These are phyloP conservation scores for Fraxinus angustifolia DNA, from an alignment of 305 asterid species.

Conservation along the genomic window DNA sequence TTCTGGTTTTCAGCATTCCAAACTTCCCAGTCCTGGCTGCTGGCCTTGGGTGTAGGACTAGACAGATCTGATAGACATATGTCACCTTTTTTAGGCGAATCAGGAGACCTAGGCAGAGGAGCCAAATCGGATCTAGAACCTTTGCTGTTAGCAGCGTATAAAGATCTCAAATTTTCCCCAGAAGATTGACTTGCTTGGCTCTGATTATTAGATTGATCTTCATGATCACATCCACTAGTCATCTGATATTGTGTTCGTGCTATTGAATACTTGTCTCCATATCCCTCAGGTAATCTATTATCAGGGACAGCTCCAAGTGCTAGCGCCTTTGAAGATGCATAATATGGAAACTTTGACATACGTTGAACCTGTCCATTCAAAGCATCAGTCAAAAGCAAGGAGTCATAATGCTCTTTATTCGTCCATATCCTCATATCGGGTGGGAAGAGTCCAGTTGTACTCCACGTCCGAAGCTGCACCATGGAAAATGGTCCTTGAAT, in stretches of 20 bases:
- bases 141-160: constrained; percentile 32
- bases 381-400: background rate
- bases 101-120: constrained; percentile 30
- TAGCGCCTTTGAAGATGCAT: constrained; percentile 32
- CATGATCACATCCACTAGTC: constrained; percentile 29
- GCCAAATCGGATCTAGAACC: constrained; percentile 34
- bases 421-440: background rate
- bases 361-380: constrained; percentile 45
- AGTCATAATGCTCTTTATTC: background rate
- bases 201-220: constrained; percentile 30
- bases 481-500: background rate
- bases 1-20: constrained; percentile 41
- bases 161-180: constrained; percentile 40
- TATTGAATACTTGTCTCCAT: constrained; percentile 29
- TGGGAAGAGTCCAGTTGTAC: background rate
- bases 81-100: constrained; percentile 32
- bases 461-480: background rate
- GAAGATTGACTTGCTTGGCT: constrained; percentile 35
- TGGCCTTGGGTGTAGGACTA: constrained; percentile 45
- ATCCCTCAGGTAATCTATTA: constrained; percentile 6
- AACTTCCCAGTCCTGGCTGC: constrained; percentile 24
- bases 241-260: constrained; percentile 28
- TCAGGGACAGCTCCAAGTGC: constrained; percentile 29
- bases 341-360: constrained; percentile 37
- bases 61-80: constrained; percentile 38